Conservation (phyloP, 495 filamentous ascomycete genomes). For the Chlorociboria aeruginascens region DNA sequence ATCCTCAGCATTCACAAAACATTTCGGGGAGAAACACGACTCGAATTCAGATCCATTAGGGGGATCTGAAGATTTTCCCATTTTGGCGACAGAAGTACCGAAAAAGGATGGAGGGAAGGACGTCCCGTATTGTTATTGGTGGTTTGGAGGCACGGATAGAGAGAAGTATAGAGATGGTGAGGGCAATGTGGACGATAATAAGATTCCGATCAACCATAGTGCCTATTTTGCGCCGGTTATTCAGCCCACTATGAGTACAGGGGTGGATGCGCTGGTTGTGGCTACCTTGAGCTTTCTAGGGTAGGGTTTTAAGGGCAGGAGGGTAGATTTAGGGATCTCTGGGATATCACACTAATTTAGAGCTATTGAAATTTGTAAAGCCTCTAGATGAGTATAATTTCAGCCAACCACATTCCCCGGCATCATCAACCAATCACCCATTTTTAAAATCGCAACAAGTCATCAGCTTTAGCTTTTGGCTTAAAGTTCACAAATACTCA, state of each 20-base stretch:
- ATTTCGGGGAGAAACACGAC: slow-evolving; percentile 27
- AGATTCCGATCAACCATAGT: slow-evolving; percentile 45
- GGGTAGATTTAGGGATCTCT: too few species aligned
- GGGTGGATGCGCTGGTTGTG: slow-evolving; percentile 41
- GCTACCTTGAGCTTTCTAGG: slow-evolving; percentile 38
- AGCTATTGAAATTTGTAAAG: too few species aligned
- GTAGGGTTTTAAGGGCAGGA: not conserved
- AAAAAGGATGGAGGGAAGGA: slow-evolving; percentile 21
- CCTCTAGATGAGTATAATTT: too few species aligned
- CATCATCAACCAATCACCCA: too few species aligned
- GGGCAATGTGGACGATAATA: slow-evolving; percentile 27
- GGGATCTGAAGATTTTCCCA: slow-evolving; percentile 44
- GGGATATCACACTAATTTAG: too few species aligned
- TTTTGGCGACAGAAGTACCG: slow-evolving; percentile 34
- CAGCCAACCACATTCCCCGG: too few species aligned
- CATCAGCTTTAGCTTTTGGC: too few species aligned
- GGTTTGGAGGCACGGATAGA: slow-evolving; percentile 37
- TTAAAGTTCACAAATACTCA: too few species aligned
- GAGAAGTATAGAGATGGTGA: slow-evolving; percentile 19
- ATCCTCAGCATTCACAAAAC: slow-evolving; percentile 27
- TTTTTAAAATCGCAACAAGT: too few species aligned
- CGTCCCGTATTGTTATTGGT: slow-evolving; percentile 43
- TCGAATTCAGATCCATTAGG: slow-evolving; percentile 14
- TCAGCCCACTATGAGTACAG: slow-evolving; percentile 44
- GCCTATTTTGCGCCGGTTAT: slow-evolving; percentile 48